Evolutionary conservation across 768 basidiomycete genomes (phyloP), one percentile per base, ranked within the genome.

Genomic region (Termitomyces eurrhizus): DNA sequence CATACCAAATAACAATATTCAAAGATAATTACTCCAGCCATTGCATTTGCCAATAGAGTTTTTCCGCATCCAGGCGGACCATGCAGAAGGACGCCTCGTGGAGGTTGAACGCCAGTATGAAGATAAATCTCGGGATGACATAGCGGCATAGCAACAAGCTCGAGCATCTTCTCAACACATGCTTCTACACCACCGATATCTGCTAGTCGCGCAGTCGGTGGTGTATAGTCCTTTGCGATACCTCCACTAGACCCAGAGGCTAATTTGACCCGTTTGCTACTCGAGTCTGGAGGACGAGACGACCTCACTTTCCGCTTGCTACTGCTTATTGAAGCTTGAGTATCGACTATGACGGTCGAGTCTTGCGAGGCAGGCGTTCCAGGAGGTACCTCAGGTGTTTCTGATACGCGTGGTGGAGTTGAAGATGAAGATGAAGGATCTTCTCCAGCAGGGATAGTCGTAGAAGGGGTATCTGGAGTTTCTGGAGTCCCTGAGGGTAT

Each of bases 41-140:
- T 91, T 18, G 95, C 97, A 71, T 95, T 89, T 14, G 95, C 96
- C 21, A 98, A 74, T 64, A 96, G 74, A 0, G 97, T 98, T 76
- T 99, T 99, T 5, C 97, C 97, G 67, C 95, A 98, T 14, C 96
- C 97, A 0, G 96, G 95, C 6, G 97, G 96, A 1, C 97, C 97
- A 72, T 98, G 92, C 9, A 99, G 73, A 24, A 99, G 73, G 0
- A 99, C 93, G 12, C 97, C 97, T 51, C 95, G 77, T 1, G 96
- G 95, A 4, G 95, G 89, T 64, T 92, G 89, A 3, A 97, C 90
- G 2, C 97, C 96, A 0, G 94, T 95, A 64, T 95, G 90, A 5
- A 92, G 74, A 75, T 98, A 98, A 7, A 99, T 86, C 71, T 99
- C 97, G 0, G 97, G 97, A 74, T 98, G 95, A 56, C 88, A 87